These are phyloP conservation scores for Lactarius akahatsu DNA, from an alignment of 768 basidiomycete genomes.

Conservation along the genomic window DNA sequence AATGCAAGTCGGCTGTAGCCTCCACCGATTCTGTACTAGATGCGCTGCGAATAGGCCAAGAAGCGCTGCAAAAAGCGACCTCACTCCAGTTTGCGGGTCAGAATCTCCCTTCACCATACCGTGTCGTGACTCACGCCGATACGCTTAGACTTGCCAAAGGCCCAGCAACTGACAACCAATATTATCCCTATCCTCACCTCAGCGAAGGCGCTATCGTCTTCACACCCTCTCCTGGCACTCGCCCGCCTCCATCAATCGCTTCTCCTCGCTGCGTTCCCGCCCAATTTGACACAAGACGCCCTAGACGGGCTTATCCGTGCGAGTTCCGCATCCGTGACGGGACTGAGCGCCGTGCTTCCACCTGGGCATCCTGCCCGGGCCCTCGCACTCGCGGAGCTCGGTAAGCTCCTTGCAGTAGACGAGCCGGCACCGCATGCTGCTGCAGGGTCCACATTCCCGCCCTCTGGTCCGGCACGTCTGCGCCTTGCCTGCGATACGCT, in stretches of 20 bases:
- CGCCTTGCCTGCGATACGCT: conserved; percentile 65
- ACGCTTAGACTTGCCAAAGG: conserved; percentile 37
- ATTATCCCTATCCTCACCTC: conserved; percentile 64
- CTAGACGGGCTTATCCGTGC: conserved; percentile 65
- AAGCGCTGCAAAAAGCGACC: conserved; percentile 72
- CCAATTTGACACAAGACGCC: conserved; percentile 44
- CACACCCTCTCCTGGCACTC: conserved; percentile 77
- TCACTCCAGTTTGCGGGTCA: conserved; percentile 58
- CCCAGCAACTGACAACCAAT: conserved; percentile 59
- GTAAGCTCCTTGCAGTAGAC: conserved; percentile 78
- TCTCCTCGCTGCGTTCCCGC: conserved; percentile 52
- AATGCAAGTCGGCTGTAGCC: conserved; percentile 51
- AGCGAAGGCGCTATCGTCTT: conserved; percentile 57
- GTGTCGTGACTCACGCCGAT: conserved; percentile 10
- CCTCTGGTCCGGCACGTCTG: conserved; percentile 63
- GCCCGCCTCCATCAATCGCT: conserved; percentile 70
- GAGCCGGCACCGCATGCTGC: conserved; percentile 50
- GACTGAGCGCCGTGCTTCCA: conserved; percentile 51
- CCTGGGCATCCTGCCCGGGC: conserved; percentile 77
- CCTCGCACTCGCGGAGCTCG: conserved; percentile 73
- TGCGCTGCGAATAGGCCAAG: conserved; percentile 65
- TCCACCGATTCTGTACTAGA: conserved; percentile 58
- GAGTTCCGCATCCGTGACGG: conserved; percentile 53
- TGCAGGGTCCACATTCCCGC: conserved; percentile 49
- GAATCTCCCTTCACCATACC: conserved; percentile 18